Conservation (phyloP, 108 stramenopile genomes). For the Skeletonema potamos region DNA sequence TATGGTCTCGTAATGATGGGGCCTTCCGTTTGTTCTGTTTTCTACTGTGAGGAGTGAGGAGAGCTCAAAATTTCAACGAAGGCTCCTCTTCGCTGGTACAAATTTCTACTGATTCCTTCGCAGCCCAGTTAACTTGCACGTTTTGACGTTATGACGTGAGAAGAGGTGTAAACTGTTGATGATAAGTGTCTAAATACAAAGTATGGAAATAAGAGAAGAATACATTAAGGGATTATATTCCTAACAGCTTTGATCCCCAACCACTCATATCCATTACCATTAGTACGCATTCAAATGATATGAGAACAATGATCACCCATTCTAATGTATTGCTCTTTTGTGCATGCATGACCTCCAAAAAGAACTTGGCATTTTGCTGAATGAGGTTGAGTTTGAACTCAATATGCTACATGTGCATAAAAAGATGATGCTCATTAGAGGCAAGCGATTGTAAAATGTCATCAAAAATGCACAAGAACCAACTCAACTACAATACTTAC, state of each 20-base stretch:
- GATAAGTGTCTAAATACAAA: too few species aligned
- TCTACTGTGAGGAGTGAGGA: too few species aligned
- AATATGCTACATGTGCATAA: conserved; percentile 46
- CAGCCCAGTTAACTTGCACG: too few species aligned
- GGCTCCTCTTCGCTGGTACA: too few species aligned
- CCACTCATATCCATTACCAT: conserved; percentile 92
- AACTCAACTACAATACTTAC: conserved; percentile 14
- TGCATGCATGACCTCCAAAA: conserved; percentile 85
- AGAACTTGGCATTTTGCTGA: conserved; percentile 93
- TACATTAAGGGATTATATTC: too few species aligned
- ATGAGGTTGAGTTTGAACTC: conserved; percentile 91
- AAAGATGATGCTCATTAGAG: background rate
- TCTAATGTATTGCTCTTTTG: conserved; percentile 89
- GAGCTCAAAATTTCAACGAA: too few species aligned
- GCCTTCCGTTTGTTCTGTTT: too few species aligned
- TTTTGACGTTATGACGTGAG: too few species aligned
- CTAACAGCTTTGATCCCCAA: conserved; percentile 56
- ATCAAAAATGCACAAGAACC: background rate
- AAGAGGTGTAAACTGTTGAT: too few species aligned
- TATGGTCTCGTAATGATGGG: too few species aligned
- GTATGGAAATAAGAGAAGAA: too few species aligned
- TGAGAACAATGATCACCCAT: conserved; percentile 92
- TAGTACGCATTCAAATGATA: conserved; percentile 84
- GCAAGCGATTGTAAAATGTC: background rate
- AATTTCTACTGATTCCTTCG: too few species aligned